Evolutionary conservation across 2,329 filamentous ascomycete species (phyloP), one percentile per base, ranked within the genome.

Genomic region (Calonectria pteridis): DNA sequence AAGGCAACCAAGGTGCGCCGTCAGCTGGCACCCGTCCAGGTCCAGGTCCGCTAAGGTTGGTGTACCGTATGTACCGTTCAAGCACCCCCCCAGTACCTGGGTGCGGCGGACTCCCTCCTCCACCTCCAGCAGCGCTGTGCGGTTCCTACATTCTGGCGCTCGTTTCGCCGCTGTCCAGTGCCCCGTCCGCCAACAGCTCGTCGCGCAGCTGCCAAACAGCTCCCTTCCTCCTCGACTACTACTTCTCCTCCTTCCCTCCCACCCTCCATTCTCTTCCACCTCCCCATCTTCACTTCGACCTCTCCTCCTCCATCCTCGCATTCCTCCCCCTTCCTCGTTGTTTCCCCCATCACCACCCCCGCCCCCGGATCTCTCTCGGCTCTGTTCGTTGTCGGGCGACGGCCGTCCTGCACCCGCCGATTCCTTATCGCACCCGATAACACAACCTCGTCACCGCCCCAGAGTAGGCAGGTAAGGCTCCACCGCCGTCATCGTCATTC

Each of bases 391-490:
- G 68, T 79, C 77, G 74, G 78, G 72, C 72, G 78, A 79, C 77
- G 68, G 69, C 72, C 78, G 69, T 77, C 75, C 67, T 74, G 76
- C 77, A 79, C 75, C 31, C 73, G 77, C 76, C 68, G 78, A 73
- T 75, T 79, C 66, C 78, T 79, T 80, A 80, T 80, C 78, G 75
- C 66, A 28, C 67, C 73, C 51, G 78, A 80, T 80, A 80, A 75
- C 78, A 76, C 67, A 67, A 77, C 72, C 64, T 79, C 77, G 78
- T 80, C 78, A 80, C 78, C 78, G 78, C 78, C 76, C 78, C 75
- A 46, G 69, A 70, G 59, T 73, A 73, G 72, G 69, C 71, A 71
- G 74, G 73, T 78, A 80, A 78, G 77, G 70, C 77, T 80, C 78
- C 78, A 78, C 78, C 62, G 63, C 68, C 67, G 51, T 67, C 73